Evolutionary conservation across 2,329 filamentous ascomycete species (phyloP).

Genomic region (Fusarium sp.): DNA sequence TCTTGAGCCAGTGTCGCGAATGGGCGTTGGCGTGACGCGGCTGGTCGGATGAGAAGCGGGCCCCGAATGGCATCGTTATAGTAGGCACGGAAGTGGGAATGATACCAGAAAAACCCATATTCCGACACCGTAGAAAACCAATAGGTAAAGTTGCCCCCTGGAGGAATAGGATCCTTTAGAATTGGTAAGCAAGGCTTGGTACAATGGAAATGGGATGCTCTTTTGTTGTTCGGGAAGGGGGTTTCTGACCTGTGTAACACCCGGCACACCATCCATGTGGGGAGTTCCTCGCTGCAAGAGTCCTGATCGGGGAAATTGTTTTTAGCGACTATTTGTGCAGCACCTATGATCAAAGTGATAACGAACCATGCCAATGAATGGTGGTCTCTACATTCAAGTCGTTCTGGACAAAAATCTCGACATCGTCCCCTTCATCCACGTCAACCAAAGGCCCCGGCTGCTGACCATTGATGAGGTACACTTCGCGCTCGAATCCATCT

Average conservation of each 20-base stretch:
- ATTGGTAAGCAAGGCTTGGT: too few relatives aligned
- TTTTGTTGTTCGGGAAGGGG: too few relatives aligned
- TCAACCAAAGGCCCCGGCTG: constrained; percentile 4
- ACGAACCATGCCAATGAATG: constrained; percentile 8
- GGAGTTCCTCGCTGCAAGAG: not conserved
- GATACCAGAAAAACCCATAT: not conserved
- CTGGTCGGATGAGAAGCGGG: not conserved
- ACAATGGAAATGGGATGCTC: too few relatives aligned
- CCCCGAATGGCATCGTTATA: not conserved
- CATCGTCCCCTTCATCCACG: not conserved
- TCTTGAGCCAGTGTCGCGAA: not conserved
- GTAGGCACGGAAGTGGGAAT: not conserved
- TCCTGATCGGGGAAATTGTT: too few relatives aligned
- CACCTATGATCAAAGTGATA: too few relatives aligned
- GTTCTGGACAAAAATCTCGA: constrained; percentile 3
- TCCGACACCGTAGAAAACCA: not conserved
- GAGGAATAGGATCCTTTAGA: not conserved
- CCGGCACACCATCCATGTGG: not conserved
- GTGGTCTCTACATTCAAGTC: constrained; percentile 2
- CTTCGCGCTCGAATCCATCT: constrained; percentile 1
- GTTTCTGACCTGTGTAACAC: not conserved
- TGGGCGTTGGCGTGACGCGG: not conserved
- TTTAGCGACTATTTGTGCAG: too few relatives aligned
- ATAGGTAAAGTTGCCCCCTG: not conserved
- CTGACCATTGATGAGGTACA: constrained; percentile 12